Conservation (phyloP, 2,329 filamentous ascomycete species). For the Coniochaeta ligniaria region DNA sequence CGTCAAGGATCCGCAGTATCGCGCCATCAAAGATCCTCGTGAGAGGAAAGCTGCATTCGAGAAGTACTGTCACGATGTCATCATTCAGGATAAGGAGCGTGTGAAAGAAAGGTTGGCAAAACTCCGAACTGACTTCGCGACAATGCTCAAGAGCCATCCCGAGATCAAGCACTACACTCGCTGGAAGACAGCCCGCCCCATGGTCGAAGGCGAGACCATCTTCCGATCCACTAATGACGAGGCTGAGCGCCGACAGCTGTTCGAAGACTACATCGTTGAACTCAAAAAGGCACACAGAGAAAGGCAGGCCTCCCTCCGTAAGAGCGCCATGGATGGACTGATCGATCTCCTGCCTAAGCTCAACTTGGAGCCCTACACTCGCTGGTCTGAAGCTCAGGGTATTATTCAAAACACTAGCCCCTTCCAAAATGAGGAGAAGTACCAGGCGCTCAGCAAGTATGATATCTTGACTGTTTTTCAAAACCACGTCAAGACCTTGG, state of each 20-base stretch:
- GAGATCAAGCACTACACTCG: conserved; percentile 96
- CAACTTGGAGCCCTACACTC: conserved; percentile 84
- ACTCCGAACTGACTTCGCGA: conserved; percentile 86
- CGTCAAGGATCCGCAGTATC: conserved; percentile 87
- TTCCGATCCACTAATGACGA: conserved; percentile 89
- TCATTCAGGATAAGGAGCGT: conserved; percentile 87
- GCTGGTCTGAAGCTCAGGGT: conserved; percentile 85
- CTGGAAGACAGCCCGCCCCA: conserved; percentile 92
- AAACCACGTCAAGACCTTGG: conserved; percentile 86
- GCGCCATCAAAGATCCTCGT: conserved; percentile 85
- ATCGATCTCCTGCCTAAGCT: conserved; percentile 70
- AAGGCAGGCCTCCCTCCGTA: conserved; percentile 63
- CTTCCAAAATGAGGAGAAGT: conserved; percentile 77
- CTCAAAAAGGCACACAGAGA: conserved; percentile 77
- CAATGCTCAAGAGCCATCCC: conserved; percentile 91
- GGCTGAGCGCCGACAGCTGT: conserved; percentile 78
- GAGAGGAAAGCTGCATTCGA: conserved; percentile 88
- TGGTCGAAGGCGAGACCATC: conserved; percentile 91
- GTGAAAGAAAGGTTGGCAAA: conserved; percentile 90
- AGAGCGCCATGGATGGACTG: conserved; percentile 78
- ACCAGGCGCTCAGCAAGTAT: conserved; percentile 76
- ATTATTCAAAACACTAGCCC: conserved; percentile 71
- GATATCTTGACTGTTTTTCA: conserved; percentile 92
- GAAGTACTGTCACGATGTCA: conserved; percentile 87
- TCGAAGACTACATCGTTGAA: conserved; percentile 85